Conservation (phyloP, 192 early-diverging fungal genomes). For the Geranomyces variabilis region DNA sequence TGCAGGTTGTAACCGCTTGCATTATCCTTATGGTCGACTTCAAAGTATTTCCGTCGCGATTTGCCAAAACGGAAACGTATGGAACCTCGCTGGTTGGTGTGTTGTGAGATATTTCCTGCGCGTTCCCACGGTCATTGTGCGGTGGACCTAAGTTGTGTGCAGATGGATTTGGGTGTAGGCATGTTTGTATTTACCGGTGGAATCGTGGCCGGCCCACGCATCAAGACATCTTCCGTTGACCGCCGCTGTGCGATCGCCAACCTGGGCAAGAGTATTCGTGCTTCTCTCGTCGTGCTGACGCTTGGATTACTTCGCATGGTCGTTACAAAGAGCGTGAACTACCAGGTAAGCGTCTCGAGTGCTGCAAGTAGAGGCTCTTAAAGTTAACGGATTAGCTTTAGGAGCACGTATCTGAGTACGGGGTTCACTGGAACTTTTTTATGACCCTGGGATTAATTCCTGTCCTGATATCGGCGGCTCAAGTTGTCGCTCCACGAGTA, state of each 20-base stretch:
- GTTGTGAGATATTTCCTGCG: not conserved
- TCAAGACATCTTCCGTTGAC: conserved; percentile 10
- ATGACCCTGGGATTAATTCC: conserved; percentile 88
- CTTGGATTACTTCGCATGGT: conserved; percentile 76
- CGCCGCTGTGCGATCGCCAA: not conserved
- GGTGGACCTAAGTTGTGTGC: too few relatives aligned
- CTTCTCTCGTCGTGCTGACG: conserved; percentile 68
- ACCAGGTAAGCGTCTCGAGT: conserved; percentile 61
- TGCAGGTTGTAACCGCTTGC: conserved; percentile 54
- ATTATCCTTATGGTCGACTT: conserved; percentile 97
- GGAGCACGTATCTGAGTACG: conserved; percentile 93
- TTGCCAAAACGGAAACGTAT: conserved; percentile 90
- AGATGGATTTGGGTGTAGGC: conserved; percentile 96
- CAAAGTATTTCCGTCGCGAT: conserved; percentile 81
- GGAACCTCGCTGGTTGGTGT: conserved; percentile 78
- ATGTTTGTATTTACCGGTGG: conserved; percentile 92
- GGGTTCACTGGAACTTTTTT: conserved; percentile 99
- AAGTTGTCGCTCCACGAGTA: conserved; percentile 52
- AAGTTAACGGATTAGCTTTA: conserved; percentile 6
- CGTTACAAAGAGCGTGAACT: conserved; percentile 79
- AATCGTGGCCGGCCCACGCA: conserved; percentile 68
- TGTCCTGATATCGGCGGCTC: conserved; percentile 70
- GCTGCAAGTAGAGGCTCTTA: not conserved
- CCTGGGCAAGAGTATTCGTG: conserved; percentile 49
- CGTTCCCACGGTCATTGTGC: not conserved